Base-by-base conservation (phyloP, 1,284 basidiomycete genomes). In the Ceraceosorus guamensis region DNA sequence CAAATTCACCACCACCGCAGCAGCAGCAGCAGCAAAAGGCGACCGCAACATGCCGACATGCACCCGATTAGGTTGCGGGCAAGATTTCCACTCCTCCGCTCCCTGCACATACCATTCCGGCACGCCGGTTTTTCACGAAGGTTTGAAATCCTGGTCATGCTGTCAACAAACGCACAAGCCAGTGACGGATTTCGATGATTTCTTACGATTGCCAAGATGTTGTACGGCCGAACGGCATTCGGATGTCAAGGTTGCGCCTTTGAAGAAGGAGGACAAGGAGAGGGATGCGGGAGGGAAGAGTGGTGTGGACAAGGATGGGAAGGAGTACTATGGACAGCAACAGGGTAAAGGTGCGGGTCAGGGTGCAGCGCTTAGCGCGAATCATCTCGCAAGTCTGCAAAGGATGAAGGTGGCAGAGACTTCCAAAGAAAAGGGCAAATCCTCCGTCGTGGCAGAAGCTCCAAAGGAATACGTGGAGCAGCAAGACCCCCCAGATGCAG, bases 131-230 rank as follows among this genome's bases (percentile, higher is more conserved):
- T 76, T 76, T 55, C 73, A 75, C 61, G 73, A 76, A 53, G 72
- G 72, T 14, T 66, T 66, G 46, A 76, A 76, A 56, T 73, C 70
- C 1, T 76, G 73, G 73, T 75, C 73, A 2, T 76, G 73, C 63
- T 76, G 73, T 67, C 63, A 70, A 35, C 63, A 70, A 6, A 62
- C 59, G 18, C 71, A 75, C 67, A 75, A 75, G 61, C 72, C 73
- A 10, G 73, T 76, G 50, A 56, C 75, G 56, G 73, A 76, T 47
- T 76, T 76, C 52, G 73, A 76, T 35, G 67, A 74, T 37, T 74
- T 76, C 50, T 56, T 75, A 16, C 57, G 64, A 33, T 68, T 75
- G 32, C 52, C 53, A 6, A 70, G 71, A n/a, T 75, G 73, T 53
- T 57, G 57, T 31, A 51, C 52, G 3, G 64, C 62, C 18, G 53